Percentiles rank a stretch among this genome's conserved stretches.
These are phyloP conservation scores for Starmera quercuum DNA, from an alignment of 805 yeast genomes.

Conservation along the genomic window DNA sequence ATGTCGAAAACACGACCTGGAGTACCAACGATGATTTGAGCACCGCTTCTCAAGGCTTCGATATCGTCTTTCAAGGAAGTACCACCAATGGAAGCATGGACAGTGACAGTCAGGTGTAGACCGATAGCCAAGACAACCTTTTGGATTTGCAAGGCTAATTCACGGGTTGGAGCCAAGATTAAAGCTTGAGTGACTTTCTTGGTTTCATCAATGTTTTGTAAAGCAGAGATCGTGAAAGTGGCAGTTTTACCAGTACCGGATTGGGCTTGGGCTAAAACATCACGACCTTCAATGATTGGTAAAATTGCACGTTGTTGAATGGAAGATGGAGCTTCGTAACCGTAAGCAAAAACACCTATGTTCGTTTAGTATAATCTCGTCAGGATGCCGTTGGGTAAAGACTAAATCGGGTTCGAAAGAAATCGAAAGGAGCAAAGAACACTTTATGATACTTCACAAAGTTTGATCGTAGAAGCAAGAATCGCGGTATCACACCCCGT, in stretches of 20 bases:
- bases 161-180: constrained; percentile 95
- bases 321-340: constrained; percentile 94
- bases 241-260: constrained; percentile 99
- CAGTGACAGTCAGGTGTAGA: constrained; percentile 79
- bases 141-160: constrained; percentile 93
- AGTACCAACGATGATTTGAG: constrained; percentile 93
- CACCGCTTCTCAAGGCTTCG: constrained; percentile 76
- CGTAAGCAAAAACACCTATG: constrained; percentile 78
- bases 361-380: constrained; percentile 15
- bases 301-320: constrained; percentile 96
- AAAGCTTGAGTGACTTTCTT: constrained; percentile 82
- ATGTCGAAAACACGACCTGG: constrained; percentile 97
- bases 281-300: constrained; percentile 92
- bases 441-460: not conserved
- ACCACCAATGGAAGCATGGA: constrained; percentile 98
- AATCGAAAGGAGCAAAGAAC: not conserved
- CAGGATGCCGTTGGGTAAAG: not conserved
- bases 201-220: constrained; percentile 66
- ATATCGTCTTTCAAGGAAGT: constrained; percentile 84
- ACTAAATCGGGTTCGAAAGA: too few species aligned
- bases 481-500: too few species aligned
- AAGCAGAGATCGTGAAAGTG: constrained; percentile 83
- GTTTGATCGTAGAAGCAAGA: too few species aligned
- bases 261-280: constrained; percentile 97
- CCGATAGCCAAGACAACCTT: constrained; percentile 88